A percentile compares a stretch with the other conserved stretches of the same genome.
These are phyloP conservation scores for Alternaria rosae DNA, from an alignment of 2,329 filamentous ascomycete genomes.

Conservation along the genomic window DNA sequence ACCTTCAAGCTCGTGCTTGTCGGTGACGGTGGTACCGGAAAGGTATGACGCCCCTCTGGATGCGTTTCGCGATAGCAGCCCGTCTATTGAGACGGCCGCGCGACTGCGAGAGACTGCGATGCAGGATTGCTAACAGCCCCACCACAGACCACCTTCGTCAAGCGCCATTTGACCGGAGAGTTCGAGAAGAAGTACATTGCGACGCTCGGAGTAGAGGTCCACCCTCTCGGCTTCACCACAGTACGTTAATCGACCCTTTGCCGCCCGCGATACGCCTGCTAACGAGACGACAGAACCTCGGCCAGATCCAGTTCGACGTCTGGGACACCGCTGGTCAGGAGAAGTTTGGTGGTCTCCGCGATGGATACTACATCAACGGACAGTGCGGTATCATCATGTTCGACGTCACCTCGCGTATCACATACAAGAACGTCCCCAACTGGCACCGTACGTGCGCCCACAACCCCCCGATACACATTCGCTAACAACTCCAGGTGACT, in stretches of 20 bases:
- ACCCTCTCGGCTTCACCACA: conserved; percentile 96
- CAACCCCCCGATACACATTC: neutral
- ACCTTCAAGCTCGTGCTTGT: conserved; percentile 99
- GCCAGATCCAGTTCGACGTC: conserved; percentile 97
- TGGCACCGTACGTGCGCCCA: conserved; percentile 86
- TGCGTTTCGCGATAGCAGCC: neutral
- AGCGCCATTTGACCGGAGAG: conserved; percentile 99
- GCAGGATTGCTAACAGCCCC: conserved; percentile 31
- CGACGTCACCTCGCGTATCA: conserved; percentile 98
- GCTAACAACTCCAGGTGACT: conserved; percentile 71
- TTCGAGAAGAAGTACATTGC: conserved; percentile 99
- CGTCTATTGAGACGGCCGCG: neutral
- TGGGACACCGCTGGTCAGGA: conserved; percentile 99
- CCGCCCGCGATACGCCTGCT: conserved; percentile 25
- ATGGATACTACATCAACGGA: conserved; percentile 99
- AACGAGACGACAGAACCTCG: conserved; percentile 73
- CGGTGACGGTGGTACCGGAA: conserved; percentile 98
- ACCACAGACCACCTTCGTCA: conserved; percentile 96
- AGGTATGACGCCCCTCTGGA: conserved; percentile 69
- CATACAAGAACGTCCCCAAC: conserved; percentile 99
- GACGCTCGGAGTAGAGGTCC: conserved; percentile 98
- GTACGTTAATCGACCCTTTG: conserved; percentile 66
- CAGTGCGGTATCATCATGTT: conserved; percentile 99
- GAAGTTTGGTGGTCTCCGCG: conserved; percentile 99
- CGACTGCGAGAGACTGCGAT: neutral